Evolutionary conservation across 257 asterid genomes (phyloP), one percentile per base, ranked within the genome.

Genomic region (Jaltomata sinuosa): DNA sequence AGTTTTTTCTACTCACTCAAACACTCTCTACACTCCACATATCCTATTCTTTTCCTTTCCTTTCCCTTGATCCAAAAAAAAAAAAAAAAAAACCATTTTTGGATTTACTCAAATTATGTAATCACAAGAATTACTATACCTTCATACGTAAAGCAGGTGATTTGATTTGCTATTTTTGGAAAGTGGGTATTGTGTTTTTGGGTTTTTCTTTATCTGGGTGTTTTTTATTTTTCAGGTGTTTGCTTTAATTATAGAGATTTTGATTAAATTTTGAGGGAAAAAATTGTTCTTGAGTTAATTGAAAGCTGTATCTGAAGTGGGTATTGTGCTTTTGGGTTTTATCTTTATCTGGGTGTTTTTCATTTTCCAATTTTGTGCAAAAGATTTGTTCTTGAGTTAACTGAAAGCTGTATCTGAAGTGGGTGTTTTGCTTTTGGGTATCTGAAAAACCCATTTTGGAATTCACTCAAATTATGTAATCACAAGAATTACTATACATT

Each of bases 31-130:
- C 83, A 68, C 78, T 68, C 16, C 31, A 36, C 10, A 21, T 10
- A 11, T n/a, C n/a, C 3, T 76, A 6, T 6, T 15, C 36, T 6
- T 3, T 40, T 38, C 61, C 27, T 5, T 49, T 50, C 55, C 19
- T 45, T 29, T 68, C 34, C 59, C 87, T 83, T 85, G 90, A 91
- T 88, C 92, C 80, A 61, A 79, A 57, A 80, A 11, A 25, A 0
- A 1, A 19, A 19, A 19, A 0, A 1, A n/a, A n/a, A 31, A 22
- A 31, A 5, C 84, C 81, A 34, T 22, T 38, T 77, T 2, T 19
- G 34, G 22, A 27, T 52, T 71, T 32, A 7, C 19, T 49, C 38
- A 65, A 67, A 67, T 67, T 21, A 6, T n/a, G 21, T 31, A 68
- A 61, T 54, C 12, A 81, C 85, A 29, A 62, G 38, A 84, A 32